Conservation (phyloP, 345 rosid species). For the Eucalyptus dawsonii region DNA sequence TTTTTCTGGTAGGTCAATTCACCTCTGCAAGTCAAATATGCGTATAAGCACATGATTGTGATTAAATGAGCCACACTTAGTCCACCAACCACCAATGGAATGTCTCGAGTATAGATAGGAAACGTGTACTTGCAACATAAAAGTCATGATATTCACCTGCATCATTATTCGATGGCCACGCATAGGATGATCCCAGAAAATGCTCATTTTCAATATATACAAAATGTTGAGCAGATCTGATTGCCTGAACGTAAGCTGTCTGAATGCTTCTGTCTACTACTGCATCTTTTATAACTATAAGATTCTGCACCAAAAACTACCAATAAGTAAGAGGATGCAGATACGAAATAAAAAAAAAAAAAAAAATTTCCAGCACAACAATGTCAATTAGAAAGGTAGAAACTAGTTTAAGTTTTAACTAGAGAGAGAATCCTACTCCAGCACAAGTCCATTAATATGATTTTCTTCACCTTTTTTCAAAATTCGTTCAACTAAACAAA, state of each 20-base stretch:
- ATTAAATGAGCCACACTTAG: background rate
- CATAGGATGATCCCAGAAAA: conserved; percentile 96
- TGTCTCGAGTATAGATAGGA: background rate
- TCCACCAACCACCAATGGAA: background rate
- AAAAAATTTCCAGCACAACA: too few species aligned
- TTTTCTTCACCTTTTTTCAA: background rate
- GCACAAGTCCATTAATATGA: background rate
- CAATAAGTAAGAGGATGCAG: background rate
- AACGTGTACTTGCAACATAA: background rate
- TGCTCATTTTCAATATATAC: conserved; percentile 97
- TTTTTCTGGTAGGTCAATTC: background rate
- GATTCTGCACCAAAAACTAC: conserved; percentile 45
- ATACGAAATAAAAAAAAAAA: background rate
- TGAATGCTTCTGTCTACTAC: conserved; percentile 94
- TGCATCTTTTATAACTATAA: conserved; percentile 39
- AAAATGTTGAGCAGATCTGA: conserved; percentile 94
- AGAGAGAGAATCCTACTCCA: background rate
- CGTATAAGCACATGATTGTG: background rate
- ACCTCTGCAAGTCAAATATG: background rate
- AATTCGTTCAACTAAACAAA: background rate
- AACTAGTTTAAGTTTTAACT: background rate
- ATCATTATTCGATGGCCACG: conserved; percentile 71
- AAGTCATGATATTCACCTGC: conserved; percentile 44
- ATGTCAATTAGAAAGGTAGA: background rate
- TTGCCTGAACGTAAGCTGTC: conserved; percentile 85